A percentile compares a stretch with the other conserved stretches of the same genome.
phyloP scores from a whole-genome alignment of 148 eudicot genomes.

The Camellia sinensis region DNA sequence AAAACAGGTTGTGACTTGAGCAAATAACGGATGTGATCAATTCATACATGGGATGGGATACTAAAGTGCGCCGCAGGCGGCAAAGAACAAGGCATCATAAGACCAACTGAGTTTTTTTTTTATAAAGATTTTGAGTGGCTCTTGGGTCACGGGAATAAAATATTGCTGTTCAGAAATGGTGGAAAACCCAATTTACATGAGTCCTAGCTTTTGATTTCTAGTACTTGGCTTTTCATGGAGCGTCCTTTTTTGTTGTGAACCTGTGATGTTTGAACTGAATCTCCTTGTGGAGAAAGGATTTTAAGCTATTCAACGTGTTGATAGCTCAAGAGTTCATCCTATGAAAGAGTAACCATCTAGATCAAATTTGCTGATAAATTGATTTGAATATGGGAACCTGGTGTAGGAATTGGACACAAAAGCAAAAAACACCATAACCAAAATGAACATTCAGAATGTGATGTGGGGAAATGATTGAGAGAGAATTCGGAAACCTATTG shows the following conservation, averaged over 20 bases:
- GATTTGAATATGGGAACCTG: neutral
- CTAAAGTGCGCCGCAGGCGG: neutral
- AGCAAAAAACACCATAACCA: neutral
- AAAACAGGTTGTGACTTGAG: neutral
- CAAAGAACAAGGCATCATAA: neutral
- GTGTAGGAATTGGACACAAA: neutral
- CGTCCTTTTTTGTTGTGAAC: neutral
- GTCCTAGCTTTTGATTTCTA: neutral
- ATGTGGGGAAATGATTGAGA: neutral
- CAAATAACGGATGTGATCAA: neutral
- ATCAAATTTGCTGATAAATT: neutral
- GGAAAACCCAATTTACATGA: neutral
- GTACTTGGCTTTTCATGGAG: neutral
- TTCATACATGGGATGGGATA: neutral
- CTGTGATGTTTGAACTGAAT: slow-evolving; percentile 1
- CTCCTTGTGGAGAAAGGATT: neutral
- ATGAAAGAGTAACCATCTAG: neutral
- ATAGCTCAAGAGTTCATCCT: neutral
- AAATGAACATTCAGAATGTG: neutral
- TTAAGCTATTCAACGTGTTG: neutral
- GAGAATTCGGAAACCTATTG: neutral
- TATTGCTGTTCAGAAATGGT: neutral
- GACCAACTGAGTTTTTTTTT: neutral
- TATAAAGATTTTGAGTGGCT: neutral
- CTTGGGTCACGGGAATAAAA: neutral